Evolutionary conservation across 768 basidiomycete species (phyloP).

Genomic region (Termitomyces sp.): DNA sequence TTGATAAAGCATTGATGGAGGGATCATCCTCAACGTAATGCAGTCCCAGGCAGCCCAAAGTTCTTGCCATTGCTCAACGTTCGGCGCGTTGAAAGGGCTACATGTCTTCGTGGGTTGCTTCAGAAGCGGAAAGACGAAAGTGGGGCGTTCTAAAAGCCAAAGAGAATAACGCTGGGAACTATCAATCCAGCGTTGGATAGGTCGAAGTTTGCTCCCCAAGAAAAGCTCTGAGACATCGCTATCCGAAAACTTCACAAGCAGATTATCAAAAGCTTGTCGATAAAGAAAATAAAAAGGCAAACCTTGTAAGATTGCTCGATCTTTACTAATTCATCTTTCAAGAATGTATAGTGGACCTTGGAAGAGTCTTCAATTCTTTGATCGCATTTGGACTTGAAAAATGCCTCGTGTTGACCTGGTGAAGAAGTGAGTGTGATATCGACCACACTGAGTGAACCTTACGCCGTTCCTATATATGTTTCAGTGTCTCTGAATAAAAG

Average conservation of each 20-base stretch:
- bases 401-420: conserved; percentile 80
- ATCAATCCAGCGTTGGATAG: conserved; percentile 85
- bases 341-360: conserved; percentile 45
- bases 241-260: conserved; percentile 64
- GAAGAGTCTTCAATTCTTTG: conserved; percentile 53
- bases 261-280: background rate
- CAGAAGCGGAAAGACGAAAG: conserved; percentile 70
- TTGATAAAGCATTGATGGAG: conserved; percentile 75
- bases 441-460: background rate
- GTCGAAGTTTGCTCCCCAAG: conserved; percentile 67
- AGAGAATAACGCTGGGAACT: conserved; percentile 67
- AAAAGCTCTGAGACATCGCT: conserved; percentile 68
- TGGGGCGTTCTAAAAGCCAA: conserved; percentile 87
- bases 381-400: conserved; percentile 58
- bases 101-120: conserved; percentile 30
- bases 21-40: conserved; percentile 82
- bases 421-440: background rate
- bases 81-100: conserved; percentile 65
- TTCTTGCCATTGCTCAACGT: conserved; percentile 70
- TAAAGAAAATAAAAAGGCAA: conserved; percentile 8
- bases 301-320: conserved; percentile 92
- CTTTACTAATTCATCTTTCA: conserved; percentile 70
- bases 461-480: conserved; percentile 14
- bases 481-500: background rate
- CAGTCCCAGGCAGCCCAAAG: conserved; percentile 91